Percentiles rank a stretch among this genome's conserved stretches.
phyloP scores from a whole-genome alignment of 768 basidiomycete genomes.

The Rhizopogon roseolus region DNA sequence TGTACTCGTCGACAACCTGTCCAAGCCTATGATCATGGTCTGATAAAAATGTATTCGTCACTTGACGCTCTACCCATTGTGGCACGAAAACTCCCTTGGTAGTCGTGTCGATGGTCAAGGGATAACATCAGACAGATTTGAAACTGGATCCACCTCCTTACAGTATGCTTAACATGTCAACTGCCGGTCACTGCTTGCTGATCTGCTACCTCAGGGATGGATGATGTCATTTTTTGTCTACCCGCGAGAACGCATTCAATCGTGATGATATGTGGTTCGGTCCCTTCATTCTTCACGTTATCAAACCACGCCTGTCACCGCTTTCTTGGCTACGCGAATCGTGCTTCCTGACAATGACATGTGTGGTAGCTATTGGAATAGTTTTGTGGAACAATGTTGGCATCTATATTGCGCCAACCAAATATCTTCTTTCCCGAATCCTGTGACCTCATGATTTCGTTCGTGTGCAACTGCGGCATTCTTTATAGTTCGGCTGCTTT shows the following conservation, averaged over 20 bases:
- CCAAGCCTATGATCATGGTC: constrained; percentile 39
- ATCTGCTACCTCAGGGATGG: not conserved
- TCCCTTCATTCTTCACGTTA: not conserved
- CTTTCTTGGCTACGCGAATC: too few species aligned
- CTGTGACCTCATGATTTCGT: too few species aligned
- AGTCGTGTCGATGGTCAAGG: not conserved
- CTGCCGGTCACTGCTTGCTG: not conserved
- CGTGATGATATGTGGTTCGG: not conserved
- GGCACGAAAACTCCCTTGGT: too few species aligned
- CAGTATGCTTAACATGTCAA: not conserved
- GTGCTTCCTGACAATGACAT: not conserved
- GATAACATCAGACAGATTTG: not conserved
- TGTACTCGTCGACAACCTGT: constrained; percentile 42
- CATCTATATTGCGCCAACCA: too few species aligned
- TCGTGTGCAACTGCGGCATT: too few species aligned
- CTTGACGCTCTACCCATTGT: not conserved
- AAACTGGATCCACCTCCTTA: not conserved
- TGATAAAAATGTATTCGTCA: constrained; percentile 11
- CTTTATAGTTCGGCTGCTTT: too few species aligned
- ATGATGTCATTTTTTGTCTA: not conserved
- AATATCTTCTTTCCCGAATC: too few species aligned
- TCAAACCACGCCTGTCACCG: too few species aligned
- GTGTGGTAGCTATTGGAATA: not conserved
- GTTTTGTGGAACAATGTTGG: not conserved
- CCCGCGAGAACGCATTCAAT: not conserved